Evolutionary conservation across 768 basidiomycete species (phyloP).

Genomic region (Lanmaoa rubissima): DNA sequence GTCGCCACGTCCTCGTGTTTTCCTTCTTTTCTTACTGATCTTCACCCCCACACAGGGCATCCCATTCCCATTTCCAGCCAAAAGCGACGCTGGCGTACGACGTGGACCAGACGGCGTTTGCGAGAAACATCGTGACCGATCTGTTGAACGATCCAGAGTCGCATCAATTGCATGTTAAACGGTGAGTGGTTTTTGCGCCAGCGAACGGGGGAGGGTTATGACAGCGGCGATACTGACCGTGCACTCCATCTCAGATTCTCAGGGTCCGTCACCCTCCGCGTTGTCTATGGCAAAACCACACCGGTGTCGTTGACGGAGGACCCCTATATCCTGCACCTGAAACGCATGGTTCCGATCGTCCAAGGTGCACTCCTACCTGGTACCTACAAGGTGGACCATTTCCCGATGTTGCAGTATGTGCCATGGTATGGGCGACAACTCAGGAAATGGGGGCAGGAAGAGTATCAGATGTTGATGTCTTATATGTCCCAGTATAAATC

Average conservation of each 20-base stretch:
- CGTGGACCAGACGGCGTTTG: constrained; percentile 43
- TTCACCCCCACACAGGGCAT: constrained; percentile 34
- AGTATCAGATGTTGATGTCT: constrained; percentile 47
- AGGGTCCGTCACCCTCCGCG: constrained; percentile 25
- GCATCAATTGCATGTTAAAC: constrained; percentile 25
- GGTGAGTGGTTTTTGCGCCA: constrained; percentile 33
- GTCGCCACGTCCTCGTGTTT: not conserved
- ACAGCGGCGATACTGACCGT: not conserved
- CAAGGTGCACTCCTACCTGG: constrained; percentile 33
- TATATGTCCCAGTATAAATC: constrained; percentile 45
- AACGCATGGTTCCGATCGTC: constrained; percentile 30
- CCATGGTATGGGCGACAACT: constrained; percentile 62
- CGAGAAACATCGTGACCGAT: constrained; percentile 20
- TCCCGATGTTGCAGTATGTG: constrained; percentile 42
- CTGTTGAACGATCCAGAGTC: constrained; percentile 24
- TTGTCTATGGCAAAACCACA: constrained; percentile 29
- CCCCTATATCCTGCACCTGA: constrained; percentile 27
- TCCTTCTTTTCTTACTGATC: not conserved
- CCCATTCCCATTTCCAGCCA: constrained; percentile 54
- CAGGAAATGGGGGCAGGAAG: constrained; percentile 51
- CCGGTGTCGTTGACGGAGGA: constrained; percentile 17
- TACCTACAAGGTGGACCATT: constrained; percentile 34
- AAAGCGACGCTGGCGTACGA: constrained; percentile 45
- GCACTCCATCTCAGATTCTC: constrained; percentile 17
- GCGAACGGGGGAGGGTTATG: not conserved